Percentiles rank a stretch among this genome's conserved stretches.
Conservation (phyloP, 495 filamentous ascomycete species). For the Lasiosphaeria miniovina region DNA sequence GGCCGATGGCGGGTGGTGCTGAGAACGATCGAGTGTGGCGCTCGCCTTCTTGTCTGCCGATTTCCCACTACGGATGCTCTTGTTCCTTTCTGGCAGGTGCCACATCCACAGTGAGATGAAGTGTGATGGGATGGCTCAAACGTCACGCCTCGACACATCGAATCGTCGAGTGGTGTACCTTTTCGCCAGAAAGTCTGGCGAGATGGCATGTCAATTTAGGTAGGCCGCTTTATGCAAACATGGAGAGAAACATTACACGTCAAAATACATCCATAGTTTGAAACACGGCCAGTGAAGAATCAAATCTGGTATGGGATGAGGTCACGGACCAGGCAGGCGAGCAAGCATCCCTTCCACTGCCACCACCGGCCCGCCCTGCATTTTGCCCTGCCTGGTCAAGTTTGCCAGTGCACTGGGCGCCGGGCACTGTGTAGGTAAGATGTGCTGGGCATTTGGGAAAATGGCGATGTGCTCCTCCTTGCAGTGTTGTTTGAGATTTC, state of each 20-base stretch:
- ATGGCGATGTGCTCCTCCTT: background rate
- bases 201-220: background rate
- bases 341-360: too few relatives aligned
- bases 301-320: too few relatives aligned
- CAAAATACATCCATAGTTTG: too few relatives aligned
- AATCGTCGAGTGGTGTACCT: background rate
- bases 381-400: background rate
- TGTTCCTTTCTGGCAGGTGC: background rate
- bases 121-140: background rate
- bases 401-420: background rate
- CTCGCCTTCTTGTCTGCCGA: background rate
- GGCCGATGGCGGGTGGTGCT: background rate
- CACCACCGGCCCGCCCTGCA: background rate
- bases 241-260: too few relatives aligned
- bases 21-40: background rate
- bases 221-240: background rate
- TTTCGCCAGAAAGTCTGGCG: background rate
- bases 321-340: too few relatives aligned
- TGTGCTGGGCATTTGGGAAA: background rate
- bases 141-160: background rate
- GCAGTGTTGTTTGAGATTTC: conserved; percentile 1
- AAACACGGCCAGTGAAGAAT: too few relatives aligned
- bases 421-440: background rate
- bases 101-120: background rate
- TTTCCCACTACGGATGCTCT: background rate